Evolutionary conservation across 129 eudicot genomes (phyloP), one percentile per base, ranked within the genome.

Genomic region (Artemisia argyi): DNA sequence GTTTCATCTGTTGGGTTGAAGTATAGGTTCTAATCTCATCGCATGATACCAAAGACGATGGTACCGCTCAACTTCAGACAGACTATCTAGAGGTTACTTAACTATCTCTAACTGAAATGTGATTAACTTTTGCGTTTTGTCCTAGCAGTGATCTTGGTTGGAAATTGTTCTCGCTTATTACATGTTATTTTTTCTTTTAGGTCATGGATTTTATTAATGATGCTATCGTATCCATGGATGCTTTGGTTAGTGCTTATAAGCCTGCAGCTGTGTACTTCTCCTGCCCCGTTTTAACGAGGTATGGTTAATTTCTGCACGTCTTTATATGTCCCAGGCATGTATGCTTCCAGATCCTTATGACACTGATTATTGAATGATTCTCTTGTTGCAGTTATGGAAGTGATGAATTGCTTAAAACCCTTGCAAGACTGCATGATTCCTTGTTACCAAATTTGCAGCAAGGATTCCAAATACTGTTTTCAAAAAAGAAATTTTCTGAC

Each of bases 131-230:
- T 47, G 11, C 26, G 35, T 18, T 49, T 64, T 12, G 42, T 60
- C 42, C 6, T 14, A 68, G 26, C 16, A 53, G 14, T 53, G 64
- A 60, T 61, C 66, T 22, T 61, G 20, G 30, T 22, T 26, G 48
- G 6, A 61, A 61, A 56, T 60, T 48, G 49, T 14, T 26, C 60
- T 20, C 54, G 10, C 18, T 62, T 53, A 63, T 56, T 71, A 28
- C 53, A 20, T 35, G 1, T 60, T 68, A 6, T 46, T 35, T 61
- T 26, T 59, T n/a, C 30, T 30, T 20, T 14, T 61, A 61, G 99
- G 94, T 95, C 50, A 86, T 95, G 91, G 97, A 95, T 82, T 90
- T 95, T 79, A 65, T 95, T 69, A 95, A 95, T 73, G 99, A 95
- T 75, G 92, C 96, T 46, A 79, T 95, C 66, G 88, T 86, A 80